Percentiles rank a stretch among this genome's conserved stretches.
phyloP scores from a whole-genome alignment of 345 rosid species.

The Mallotus nudiflorus region DNA sequence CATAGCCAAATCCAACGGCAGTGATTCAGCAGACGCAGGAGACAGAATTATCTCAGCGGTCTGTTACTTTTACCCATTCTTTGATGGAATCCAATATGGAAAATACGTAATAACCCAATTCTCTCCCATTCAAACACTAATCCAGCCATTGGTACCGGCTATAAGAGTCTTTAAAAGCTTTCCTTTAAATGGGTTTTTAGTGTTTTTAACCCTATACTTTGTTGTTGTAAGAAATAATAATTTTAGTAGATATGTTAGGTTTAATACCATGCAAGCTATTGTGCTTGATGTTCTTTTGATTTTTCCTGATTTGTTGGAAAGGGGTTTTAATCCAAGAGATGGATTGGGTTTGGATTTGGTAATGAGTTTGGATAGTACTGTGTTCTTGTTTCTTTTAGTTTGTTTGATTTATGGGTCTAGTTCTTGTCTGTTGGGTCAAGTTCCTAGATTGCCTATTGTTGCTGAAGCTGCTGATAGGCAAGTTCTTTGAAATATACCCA shows the following conservation, averaged over 20 bases:
- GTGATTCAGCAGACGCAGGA: slow-evolving; percentile 66
- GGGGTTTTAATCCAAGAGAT: slow-evolving; percentile 73
- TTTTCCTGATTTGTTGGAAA: slow-evolving; percentile 87
- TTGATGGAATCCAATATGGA: slow-evolving; percentile 89
- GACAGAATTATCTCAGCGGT: slow-evolving; percentile 87
- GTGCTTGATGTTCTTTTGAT: slow-evolving; percentile 88
- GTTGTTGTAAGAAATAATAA: slow-evolving; percentile 81
- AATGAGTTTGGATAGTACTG: slow-evolving; percentile 94
- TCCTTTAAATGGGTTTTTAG: slow-evolving; percentile 79
- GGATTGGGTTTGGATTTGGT: slow-evolving; percentile 84
- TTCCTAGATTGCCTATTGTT: slow-evolving; percentile 92
- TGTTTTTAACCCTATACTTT: slow-evolving; percentile 78
- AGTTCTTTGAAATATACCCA: slow-evolving; percentile 52
- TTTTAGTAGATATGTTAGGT: slow-evolving; percentile 94
- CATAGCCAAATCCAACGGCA: slow-evolving; percentile 48
- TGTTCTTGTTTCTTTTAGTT: slow-evolving; percentile 83
- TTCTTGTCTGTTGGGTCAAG: slow-evolving; percentile 79
- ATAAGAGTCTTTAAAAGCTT: slow-evolving; percentile 80
- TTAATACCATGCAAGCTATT: slow-evolving; percentile 95
- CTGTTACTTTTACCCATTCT: slow-evolving; percentile 91
- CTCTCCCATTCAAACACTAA: slow-evolving; percentile 56
- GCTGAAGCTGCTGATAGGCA: slow-evolving; percentile 99
- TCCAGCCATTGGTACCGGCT: slow-evolving; percentile 81
- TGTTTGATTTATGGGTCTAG: slow-evolving; percentile 82
- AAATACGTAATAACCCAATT: slow-evolving; percentile 77